Percentiles rank a stretch among this genome's conserved stretches.
Evolutionary conservation across 2,329 filamentous ascomycete genomes (phyloP).

Genomic region (Penicillium nordicum): DNA sequence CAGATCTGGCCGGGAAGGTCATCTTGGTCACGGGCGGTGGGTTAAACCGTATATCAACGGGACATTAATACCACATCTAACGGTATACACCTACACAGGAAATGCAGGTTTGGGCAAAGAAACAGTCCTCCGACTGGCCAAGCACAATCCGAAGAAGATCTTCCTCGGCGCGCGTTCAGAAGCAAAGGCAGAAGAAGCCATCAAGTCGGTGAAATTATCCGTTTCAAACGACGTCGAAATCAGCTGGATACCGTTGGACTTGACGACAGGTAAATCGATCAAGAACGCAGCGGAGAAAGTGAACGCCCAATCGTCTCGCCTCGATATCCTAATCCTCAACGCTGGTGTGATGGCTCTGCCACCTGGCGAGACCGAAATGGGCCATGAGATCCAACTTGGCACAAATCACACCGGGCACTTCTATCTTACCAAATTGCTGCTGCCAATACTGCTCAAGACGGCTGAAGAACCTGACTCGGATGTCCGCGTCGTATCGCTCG

Average conservation of each 20-base stretch:
- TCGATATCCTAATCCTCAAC: slow-evolving; percentile 42
- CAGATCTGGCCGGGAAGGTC: slow-evolving; percentile 33
- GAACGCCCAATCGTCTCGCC: slow-evolving; percentile 11
- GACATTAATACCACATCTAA: slow-evolving; percentile 3
- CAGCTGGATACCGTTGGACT: slow-evolving; percentile 37
- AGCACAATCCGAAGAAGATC: slow-evolving; percentile 40
- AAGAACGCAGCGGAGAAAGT: slow-evolving; percentile 37
- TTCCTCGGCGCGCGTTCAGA: slow-evolving; percentile 37
- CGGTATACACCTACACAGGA: slow-evolving; percentile 13
- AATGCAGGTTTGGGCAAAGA: slow-evolving; percentile 51
- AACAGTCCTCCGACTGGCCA: slow-evolving; percentile 41
- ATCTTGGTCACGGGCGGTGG: slow-evolving; percentile 38
- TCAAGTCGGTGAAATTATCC: slow-evolving; percentile 17
- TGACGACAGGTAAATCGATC: slow-evolving; percentile 44
- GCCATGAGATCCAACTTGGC: slow-evolving; percentile 40
- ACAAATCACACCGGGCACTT: slow-evolving; percentile 42
- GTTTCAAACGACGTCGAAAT: slow-evolving; percentile 18
- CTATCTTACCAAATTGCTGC: slow-evolving; percentile 34
- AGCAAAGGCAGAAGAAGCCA: slow-evolving; percentile 22
- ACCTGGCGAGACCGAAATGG: slow-evolving; percentile 32
- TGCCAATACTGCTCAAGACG: slow-evolving; percentile 30
- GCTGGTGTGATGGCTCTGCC: slow-evolving; percentile 44
- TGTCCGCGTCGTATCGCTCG: slow-evolving; percentile 29
- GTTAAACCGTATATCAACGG: slow-evolving; percentile 26
- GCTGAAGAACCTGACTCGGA: slow-evolving; percentile 23